These are phyloP conservation scores for Peronospora belbahrii DNA, from an alignment of 352 stramenopile genomes.

Conservation along the genomic window DNA sequence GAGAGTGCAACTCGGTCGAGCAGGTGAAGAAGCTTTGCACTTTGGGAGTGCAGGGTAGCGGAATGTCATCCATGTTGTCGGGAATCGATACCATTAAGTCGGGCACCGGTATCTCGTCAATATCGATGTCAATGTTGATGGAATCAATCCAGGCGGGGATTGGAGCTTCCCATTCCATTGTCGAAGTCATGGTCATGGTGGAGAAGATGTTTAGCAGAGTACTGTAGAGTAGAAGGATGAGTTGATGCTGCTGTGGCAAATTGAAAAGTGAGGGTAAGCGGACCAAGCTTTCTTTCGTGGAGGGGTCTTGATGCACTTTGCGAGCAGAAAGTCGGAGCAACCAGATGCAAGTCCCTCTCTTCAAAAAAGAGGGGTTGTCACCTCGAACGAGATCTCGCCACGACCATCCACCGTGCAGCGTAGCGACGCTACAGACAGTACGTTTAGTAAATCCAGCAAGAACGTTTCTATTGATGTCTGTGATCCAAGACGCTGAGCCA, in stretches of 20 bases:
- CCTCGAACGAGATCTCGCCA: conserved; percentile 9
- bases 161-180: conserved; percentile 20
- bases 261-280: conserved; percentile 15
- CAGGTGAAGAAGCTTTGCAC: conserved; percentile 1
- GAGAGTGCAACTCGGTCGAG: background rate
- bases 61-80: background rate
- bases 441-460: conserved; percentile 1
- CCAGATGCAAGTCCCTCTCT: conserved; percentile 20
- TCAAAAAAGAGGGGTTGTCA: conserved; percentile 11
- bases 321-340: conserved; percentile 5
- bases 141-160: conserved; percentile 25
- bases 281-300: conserved; percentile 10
- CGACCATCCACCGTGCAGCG: conserved; percentile 18
- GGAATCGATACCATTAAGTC: conserved; percentile 4
- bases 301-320: conserved; percentile 5
- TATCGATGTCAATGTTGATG: conserved; percentile 20
- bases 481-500: conserved; percentile 10
- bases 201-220: background rate
- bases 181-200: conserved; percentile 2
- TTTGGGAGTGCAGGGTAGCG: conserved; percentile 3
- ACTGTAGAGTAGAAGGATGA: conserved; percentile 7
- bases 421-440: conserved; percentile 1
- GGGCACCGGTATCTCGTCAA: conserved; percentile 10
- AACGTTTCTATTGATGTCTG: conserved; percentile 5
- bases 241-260: conserved; percentile 19